Base-by-base conservation (phyloP, 345 rosid genomes). In the Gossypium stocksii region DNA sequence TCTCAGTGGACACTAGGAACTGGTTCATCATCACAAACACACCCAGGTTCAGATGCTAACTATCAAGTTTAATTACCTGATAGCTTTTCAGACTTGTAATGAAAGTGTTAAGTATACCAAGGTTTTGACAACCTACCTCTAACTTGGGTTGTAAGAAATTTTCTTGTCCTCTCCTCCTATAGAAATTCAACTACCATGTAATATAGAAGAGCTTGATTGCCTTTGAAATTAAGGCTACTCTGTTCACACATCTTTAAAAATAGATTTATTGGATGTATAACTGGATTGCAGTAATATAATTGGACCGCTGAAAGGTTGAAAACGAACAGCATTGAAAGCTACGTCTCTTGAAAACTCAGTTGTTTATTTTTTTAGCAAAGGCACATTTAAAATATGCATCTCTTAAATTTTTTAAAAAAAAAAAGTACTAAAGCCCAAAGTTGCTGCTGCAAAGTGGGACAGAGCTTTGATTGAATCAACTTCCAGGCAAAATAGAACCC, bases 351-450 rank as follows among this genome's bases (percentile, higher is more conserved):
- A 56, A 41, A 19, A 12, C 10, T 4, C 2, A 1, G 41, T 5
- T 4, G 41, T 57, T 12, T 19, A 0, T 14, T 43, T 41, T 34
- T 68, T 48, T 3, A 2, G 15, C 59, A 25, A 49, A 69, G 15
- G 29, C 63, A 41, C 76, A 51, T 71, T 79, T 66, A 65, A 58
- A 71, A 23, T 76, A 66, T 65, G 79, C 64, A 34, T 20, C 57
- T 65, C 8, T 52, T 27, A 1, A 15, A 15, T n/a, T n/a, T n/a
- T n/a, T n/a, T 10, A 48, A 75, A 13, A n/a, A 27, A 9, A 49
- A 61, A 3, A 5, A 34, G 41, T 34, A 34, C 41, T 34, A 70
- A 75, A 71, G 16, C 52, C 43, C 41, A 71, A 65, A 71, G 62
- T 62, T 71, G 70, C 3, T 13, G 60, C 58, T 7, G 20, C 38